Conservation (phyloP, 78 protist genomes). For the Dictyostelium citrinum region DNA sequence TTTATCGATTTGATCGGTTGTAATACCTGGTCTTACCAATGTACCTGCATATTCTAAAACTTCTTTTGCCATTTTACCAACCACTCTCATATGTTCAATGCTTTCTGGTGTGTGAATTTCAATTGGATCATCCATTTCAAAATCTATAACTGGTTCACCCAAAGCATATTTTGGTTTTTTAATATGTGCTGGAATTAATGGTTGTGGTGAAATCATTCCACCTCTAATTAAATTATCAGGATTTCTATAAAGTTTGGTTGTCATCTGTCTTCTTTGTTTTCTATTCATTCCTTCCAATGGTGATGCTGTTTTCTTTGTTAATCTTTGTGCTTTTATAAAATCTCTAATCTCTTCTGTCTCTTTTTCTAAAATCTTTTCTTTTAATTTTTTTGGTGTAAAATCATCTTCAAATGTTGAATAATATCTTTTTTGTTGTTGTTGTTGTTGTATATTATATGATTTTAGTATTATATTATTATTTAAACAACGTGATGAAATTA, state of each 20-base stretch:
- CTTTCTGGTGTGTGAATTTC: not conserved
- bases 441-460: not conserved
- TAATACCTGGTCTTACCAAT: constrained; percentile 83
- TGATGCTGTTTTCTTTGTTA: not conserved
- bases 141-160: constrained; percentile 18
- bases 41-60: constrained; percentile 88
- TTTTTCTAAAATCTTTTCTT: not conserved
- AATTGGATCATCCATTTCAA: constrained; percentile 43
- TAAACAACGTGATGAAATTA: not conserved
- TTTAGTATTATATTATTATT: not conserved
- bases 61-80: constrained; percentile 45
- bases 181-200: not conserved
- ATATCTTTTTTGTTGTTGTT: not conserved
- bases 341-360: not conserved
- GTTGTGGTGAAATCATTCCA: constrained; percentile 22
- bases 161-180: constrained; percentile 20
- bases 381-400: not conserved
- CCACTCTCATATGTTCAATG: constrained; percentile 19
- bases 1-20: constrained; percentile 93
- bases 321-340: not conserved
- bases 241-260: not conserved
- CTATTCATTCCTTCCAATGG: constrained; percentile 34
- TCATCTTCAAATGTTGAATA: not conserved
- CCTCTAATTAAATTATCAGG: not conserved
- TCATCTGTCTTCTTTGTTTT: constrained; percentile 10